Evolutionary conservation across 2,329 filamentous ascomycete genomes (phyloP).

Genomic region (Aspergillus pseudoviridinutans): DNA sequence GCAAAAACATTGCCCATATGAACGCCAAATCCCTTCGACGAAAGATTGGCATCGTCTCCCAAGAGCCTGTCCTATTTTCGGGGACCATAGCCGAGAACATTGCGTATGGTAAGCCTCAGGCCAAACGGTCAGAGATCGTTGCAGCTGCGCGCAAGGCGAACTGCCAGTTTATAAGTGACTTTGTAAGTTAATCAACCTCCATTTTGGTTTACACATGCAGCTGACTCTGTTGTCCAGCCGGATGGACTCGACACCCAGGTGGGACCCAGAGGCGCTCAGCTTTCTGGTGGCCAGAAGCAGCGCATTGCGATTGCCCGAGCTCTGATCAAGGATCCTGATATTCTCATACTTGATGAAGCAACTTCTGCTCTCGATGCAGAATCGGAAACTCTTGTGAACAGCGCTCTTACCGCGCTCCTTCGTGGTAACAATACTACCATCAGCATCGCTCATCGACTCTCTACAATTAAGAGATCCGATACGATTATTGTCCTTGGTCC

Average conservation of each 20-base stretch:
- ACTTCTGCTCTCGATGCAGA: slow-evolving; percentile 95
- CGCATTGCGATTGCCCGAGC: slow-evolving; percentile 95
- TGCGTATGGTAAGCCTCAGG: slow-evolving; percentile 78
- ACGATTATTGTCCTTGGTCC: slow-evolving; percentile 86
- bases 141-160: slow-evolving; percentile 87
- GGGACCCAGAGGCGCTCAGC: slow-evolving; percentile 84
- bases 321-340: slow-evolving; percentile 92
- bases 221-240: slow-evolving; percentile 48
- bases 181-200: slow-evolving; percentile 50
- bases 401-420: slow-evolving; percentile 76
- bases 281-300: slow-evolving; percentile 96
- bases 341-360: slow-evolving; percentile 92
- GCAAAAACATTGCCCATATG: slow-evolving; percentile 75
- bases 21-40: slow-evolving; percentile 90
- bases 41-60: slow-evolving; percentile 90
- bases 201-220: not conserved
- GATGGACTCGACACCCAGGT: slow-evolving; percentile 93
- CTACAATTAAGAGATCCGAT: slow-evolving; percentile 94
- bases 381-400: slow-evolving; percentile 93
- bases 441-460: slow-evolving; percentile 91
- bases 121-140: slow-evolving; percentile 75
- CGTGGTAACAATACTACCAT: slow-evolving; percentile 91
- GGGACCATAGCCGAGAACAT: slow-evolving; percentile 77
- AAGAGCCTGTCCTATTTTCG: slow-evolving; percentile 92
- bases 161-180: slow-evolving; percentile 93